phyloP scores from a whole-genome alignment of 2,329 filamentous ascomycete genomes.

The Ophiostoma himal-ulmi region DNA sequence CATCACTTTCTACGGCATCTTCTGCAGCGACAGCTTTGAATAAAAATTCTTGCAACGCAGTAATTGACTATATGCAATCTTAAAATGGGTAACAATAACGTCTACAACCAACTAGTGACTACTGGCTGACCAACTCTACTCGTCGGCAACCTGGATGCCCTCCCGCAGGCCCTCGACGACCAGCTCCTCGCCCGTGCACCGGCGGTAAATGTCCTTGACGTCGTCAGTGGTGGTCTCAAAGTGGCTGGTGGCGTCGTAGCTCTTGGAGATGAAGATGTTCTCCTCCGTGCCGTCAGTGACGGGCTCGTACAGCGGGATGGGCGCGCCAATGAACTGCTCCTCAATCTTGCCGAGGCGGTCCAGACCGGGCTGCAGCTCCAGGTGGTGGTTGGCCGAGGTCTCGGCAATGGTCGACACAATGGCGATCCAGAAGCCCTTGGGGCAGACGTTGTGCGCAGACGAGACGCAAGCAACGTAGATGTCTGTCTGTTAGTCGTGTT shows the following conservation, averaged over 20 bases:
- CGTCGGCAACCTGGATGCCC: constrained; percentile 65
- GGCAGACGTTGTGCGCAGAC: constrained; percentile 94
- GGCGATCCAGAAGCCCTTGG: constrained; percentile 97
- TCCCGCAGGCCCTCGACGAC: constrained; percentile 83
- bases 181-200: constrained; percentile 76
- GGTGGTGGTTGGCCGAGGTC: constrained; percentile 83
- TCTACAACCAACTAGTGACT: not conserved
- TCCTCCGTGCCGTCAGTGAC: constrained; percentile 74
- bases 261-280: constrained; percentile 96
- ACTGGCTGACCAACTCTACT: constrained; percentile 40
- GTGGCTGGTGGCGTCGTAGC: constrained; percentile 95
- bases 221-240: constrained; percentile 92
- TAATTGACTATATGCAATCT: constrained; percentile 8
- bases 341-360: constrained; percentile 89
- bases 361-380: constrained; percentile 87
- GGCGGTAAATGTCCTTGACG: constrained; percentile 85
- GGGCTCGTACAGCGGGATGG: constrained; percentile 68
- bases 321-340: constrained; percentile 79
- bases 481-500: constrained; percentile 46
- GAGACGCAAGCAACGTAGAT: constrained; percentile 97
- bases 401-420: constrained; percentile 98
- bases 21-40: too few species aligned
- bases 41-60: not conserved
- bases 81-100: constrained; percentile 9
- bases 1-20: not conserved